Conservation (phyloP, 2,329 filamentous ascomycete species). For the Clonostachys byssicola region DNA sequence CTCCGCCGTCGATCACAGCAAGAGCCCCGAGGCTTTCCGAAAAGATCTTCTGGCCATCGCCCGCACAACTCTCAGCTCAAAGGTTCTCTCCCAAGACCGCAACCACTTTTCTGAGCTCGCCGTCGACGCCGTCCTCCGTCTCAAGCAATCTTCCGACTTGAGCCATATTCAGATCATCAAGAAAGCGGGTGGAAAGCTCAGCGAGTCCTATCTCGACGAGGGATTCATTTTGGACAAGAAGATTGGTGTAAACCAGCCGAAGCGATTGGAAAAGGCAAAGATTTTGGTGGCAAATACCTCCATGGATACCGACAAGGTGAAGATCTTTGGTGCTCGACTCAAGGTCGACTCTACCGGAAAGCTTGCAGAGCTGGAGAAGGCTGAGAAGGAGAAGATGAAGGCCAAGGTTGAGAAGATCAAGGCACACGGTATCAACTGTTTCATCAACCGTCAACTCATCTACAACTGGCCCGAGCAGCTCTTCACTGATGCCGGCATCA, state of each 20-base stretch:
- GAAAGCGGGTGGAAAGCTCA: constrained; percentile 96
- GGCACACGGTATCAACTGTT: constrained; percentile 98
- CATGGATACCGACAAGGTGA: constrained; percentile 99
- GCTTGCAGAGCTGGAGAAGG: constrained; percentile 96
- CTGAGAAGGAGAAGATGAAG: constrained; percentile 99
- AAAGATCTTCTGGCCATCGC: constrained; percentile 89
- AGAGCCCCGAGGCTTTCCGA: constrained; percentile 76
- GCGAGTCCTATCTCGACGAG: constrained; percentile 95
- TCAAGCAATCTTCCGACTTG: constrained; percentile 87
- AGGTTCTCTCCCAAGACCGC: constrained; percentile 91
- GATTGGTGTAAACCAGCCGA: constrained; percentile 97
- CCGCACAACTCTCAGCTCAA: constrained; percentile 92
- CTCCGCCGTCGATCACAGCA: constrained; percentile 85
- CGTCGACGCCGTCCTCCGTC: constrained; percentile 83
- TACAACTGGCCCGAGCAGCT: constrained; percentile 99
- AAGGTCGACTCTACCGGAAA: constrained; percentile 97
- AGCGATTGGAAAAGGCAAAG: constrained; percentile 95
- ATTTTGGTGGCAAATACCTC: constrained; percentile 96
- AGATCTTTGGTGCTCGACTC: constrained; percentile 96
- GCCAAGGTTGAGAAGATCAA: constrained; percentile 99
- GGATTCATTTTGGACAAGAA: constrained; percentile 99
- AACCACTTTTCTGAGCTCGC: constrained; percentile 88
- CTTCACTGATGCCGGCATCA: constrained; percentile 95
- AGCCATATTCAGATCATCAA: constrained; percentile 99
- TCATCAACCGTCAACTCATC: constrained; percentile 98